phyloP scores from a whole-genome alignment of 2,329 filamentous ascomycete genomes.

The Pestalotiopsis fici region DNA sequence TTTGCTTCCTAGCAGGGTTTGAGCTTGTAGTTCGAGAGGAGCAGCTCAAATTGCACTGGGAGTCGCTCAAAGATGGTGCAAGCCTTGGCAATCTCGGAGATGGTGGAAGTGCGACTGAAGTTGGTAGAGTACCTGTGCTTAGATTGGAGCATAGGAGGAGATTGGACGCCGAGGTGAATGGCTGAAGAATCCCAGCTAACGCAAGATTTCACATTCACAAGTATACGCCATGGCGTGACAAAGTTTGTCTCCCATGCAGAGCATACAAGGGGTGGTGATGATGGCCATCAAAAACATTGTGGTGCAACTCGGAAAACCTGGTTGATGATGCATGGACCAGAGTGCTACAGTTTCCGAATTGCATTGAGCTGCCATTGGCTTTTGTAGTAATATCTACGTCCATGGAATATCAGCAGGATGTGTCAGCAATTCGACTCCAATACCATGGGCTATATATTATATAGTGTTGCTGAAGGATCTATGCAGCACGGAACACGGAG shows the following conservation, averaged over 20 bases:
- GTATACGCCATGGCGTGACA: not conserved
- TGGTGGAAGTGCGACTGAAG: not conserved
- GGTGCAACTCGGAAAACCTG: too few relatives aligned
- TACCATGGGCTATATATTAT: not conserved
- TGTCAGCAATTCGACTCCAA: not conserved
- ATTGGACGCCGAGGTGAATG: slow-evolving; percentile 1
- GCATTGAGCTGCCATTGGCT: too few relatives aligned
- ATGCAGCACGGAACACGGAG: not conserved
- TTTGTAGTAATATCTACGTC: too few relatives aligned
- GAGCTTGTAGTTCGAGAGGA: slow-evolving; percentile 68
- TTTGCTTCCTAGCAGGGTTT: slow-evolving; percentile 85
- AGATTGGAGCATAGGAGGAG: slow-evolving; percentile 12
- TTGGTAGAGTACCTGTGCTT: slow-evolving; percentile 11
- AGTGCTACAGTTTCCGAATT: too few relatives aligned
- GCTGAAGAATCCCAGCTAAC: not conserved
- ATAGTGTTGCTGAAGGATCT: not conserved
- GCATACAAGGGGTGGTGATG: too few relatives aligned
- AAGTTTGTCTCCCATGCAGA: too few relatives aligned
- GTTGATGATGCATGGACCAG: too few relatives aligned
- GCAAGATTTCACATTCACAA: not conserved
- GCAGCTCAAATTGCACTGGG: slow-evolving; percentile 65
- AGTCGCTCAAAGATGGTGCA: slow-evolving; percentile 49
- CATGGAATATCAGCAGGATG: not conserved
- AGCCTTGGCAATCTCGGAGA: slow-evolving; percentile 4
- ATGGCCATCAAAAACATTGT: too few relatives aligned